Base-by-base conservation (phyloP, 108 stramenopile genomes). In the Cyclostephanos invisitatus region DNA sequence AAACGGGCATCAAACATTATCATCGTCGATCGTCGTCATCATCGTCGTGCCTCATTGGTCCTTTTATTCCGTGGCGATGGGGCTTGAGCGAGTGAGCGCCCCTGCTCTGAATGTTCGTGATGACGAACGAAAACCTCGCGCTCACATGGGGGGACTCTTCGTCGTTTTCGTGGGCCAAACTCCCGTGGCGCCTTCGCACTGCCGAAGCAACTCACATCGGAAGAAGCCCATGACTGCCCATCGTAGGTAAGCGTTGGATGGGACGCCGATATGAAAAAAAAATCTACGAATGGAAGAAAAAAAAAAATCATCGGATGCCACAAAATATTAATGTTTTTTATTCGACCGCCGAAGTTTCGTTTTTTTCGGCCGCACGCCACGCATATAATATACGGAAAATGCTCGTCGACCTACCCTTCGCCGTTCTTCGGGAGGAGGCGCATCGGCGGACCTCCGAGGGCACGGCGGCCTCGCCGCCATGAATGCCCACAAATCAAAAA, bases 211-310 rank as follows among this genome's bases (percentile, higher is more conserved):
- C 89, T 95, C 14, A 49, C 92, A 10, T 81, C 84, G 47, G 90
- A 92, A 69, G 94, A n/a, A 91, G 73, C 94, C 94, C 10, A 15
- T 92, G 53, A 89, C 91, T 9, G 87, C n/a, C 84, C 5, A 83
- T 95, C 7, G 75, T 83, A 10, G 91, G n/a, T n/a, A 95, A 82
- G 91, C 87, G 17, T 83, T 89, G n/a, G 94, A 95, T 82, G 91
- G 91, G 3, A n/a, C n/a, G 56, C 87, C 51, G 81, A 85, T 40
- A n/a, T n/a, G n/a, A n/a, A n/a, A n/a, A n/a, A n/a, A 86, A 86
- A 61, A 92, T 95, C 71, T 81, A 90, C 12, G 68, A 79, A 5
- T 75, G 92, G 64, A 89, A 87, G 62, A n/a, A n/a, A n/a, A n/a
- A n/a, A n/a, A n/a, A n/a, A 80, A 64, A 37, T 95, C 89, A 56